Evolutionary conservation across 106 monocot genomes (phyloP), one percentile per base, ranked within the genome.

Genomic region (Dioscorea alata): DNA sequence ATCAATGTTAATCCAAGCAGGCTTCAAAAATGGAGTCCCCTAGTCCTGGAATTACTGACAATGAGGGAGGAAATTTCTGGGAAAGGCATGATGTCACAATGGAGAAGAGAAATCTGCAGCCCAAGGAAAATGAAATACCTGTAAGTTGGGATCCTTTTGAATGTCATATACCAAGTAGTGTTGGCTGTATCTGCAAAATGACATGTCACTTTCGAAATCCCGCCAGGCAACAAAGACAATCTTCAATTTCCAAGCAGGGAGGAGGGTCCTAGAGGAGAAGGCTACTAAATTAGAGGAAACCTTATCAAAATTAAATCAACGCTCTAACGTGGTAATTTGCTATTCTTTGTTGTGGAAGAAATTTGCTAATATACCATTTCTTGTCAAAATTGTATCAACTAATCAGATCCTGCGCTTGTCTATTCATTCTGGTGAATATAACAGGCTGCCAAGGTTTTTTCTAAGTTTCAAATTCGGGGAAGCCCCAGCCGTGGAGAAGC

Each of bases 11-110:
- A 56, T 28, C 60, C 33, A 56, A 63, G 57, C 79, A 79, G 73
- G 68, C 73, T 33, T 79, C 79, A 48, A 79, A 73, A 63, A 4
- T 73, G 28, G 48, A 57, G 31, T 31, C 18, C 8, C 48, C 53
- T 25, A 69, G 23, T 34, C 34, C 22, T 51, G 67, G 32, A 22
- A 60, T 22, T 33, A 49, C 48, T 48, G 71, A 52, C 57, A 31
- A 15, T 31, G 76, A 70, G 63, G 64, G 24, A 70, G 58, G 57
- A 32, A 70, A 69, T 65, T 49, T 31, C 23, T 22, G n/a, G 12
- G 52, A 69, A 62, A 63, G 23, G 24, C 57, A 23, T 70, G 69
- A 70, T 62, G 35, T 42, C 23, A 33, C 20, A 25, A 33, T 33
- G 28, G 32, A 61, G 21, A 34, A 32, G 35, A 23, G 58, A 61